phyloP scores from a whole-genome alignment of 768 basidiomycete genomes.

The Xerocomus potaroensis region DNA sequence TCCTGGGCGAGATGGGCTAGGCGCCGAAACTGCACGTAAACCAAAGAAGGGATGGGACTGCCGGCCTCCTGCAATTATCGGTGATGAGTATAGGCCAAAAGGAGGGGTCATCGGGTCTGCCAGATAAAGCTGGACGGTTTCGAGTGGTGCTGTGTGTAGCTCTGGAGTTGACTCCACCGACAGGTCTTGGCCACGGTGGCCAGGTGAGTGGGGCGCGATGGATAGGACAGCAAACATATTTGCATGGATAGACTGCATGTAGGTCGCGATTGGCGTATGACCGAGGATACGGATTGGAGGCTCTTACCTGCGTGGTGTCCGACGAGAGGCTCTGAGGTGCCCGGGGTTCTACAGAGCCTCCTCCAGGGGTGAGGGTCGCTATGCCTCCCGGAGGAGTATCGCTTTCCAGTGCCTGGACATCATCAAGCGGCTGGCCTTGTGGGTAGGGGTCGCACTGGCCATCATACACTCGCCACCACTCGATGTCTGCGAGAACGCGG shows the following conservation, averaged over 20 bases:
- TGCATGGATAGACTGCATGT: conserved; percentile 33
- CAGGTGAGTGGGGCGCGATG: conserved; percentile 50
- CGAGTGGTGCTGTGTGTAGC: conserved; percentile 34
- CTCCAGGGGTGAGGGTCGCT: conserved; percentile 35
- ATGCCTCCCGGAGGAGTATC: conserved; percentile 20
- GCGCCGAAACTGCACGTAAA: conserved; percentile 42
- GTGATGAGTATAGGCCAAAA: conserved; percentile 26
- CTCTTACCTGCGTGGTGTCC: conserved; percentile 27
- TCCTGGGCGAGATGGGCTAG: conserved; percentile 28
- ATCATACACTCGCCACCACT: conserved; percentile 81
- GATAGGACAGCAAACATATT: conserved; percentile 52
- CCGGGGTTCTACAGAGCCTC: conserved; percentile 36
- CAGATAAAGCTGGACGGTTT: conserved; percentile 36
- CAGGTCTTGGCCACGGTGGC: conserved; percentile 38
- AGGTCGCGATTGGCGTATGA: conserved; percentile 23
- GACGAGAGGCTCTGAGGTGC: conserved; percentile 29
- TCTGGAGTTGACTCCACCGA: conserved; percentile 58
- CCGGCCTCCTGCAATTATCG: conserved; percentile 20
- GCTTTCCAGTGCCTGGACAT: conserved; percentile 7
- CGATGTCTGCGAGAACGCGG: conserved; percentile 79
- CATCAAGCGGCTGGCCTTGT: conserved; percentile 30
- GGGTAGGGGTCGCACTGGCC: conserved; percentile 48
- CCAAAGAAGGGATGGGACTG: conserved; percentile 30
- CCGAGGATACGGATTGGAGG: neutral
- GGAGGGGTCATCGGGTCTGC: conserved; percentile 38